These are phyloP conservation scores for Eucalyptus urophylla DNA, from an alignment of 345 rosid species.

Conservation along the genomic window DNA sequence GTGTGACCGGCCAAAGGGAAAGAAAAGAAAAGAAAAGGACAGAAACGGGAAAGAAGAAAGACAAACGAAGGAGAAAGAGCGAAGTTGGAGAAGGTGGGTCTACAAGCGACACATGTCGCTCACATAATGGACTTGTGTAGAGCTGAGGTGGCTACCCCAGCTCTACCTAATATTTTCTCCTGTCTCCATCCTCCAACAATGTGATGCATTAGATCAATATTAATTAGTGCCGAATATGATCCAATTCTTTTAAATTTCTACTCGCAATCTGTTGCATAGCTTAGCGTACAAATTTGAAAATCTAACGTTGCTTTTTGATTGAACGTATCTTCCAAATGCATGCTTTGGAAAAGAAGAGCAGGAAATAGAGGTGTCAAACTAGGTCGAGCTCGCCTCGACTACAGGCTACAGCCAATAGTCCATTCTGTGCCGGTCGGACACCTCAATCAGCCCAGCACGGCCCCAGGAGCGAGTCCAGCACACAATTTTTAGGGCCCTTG, in stretches of 20 bases:
- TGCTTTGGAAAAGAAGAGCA: background rate
- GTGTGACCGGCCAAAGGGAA: too few relatives aligned
- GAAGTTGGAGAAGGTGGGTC: too few relatives aligned
- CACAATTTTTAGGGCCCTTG: background rate
- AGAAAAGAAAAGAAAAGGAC: too few relatives aligned
- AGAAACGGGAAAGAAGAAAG: too few relatives aligned
- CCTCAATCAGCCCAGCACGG: background rate
- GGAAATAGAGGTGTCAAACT: background rate
- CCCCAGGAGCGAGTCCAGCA: background rate
- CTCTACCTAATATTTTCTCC: too few relatives aligned
- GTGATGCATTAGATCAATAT: background rate
- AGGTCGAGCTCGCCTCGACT: background rate
- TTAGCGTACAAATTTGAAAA: background rate
- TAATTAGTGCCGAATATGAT: background rate
- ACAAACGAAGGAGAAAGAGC: too few relatives aligned
- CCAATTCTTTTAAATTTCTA: background rate
- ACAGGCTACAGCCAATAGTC: background rate
- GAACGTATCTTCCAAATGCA: background rate
- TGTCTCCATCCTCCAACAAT: background rate
- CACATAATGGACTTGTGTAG: too few relatives aligned
- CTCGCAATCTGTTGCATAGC: background rate
- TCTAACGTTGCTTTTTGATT: background rate
- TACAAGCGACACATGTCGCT: too few relatives aligned
- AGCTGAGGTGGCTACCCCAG: too few relatives aligned
- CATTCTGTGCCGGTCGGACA: background rate